Percentiles rank a stretch among this genome's conserved stretches.
These are phyloP conservation scores for Rhodotorula mucilaginosa DNA, from an alignment of 1,284 basidiomycete genomes.

Conservation along the genomic window DNA sequence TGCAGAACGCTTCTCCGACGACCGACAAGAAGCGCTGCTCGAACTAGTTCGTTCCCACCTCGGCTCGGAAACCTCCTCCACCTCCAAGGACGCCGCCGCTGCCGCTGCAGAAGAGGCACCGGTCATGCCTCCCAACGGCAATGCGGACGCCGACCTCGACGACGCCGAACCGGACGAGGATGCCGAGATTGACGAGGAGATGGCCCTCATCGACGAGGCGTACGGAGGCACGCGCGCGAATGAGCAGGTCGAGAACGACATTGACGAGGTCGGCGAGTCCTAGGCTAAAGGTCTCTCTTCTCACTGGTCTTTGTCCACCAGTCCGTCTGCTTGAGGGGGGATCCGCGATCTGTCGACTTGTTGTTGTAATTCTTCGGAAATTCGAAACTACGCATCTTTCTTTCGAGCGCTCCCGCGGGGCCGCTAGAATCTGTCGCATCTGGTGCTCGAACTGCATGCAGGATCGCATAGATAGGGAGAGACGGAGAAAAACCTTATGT, in stretches of 20 bases:
- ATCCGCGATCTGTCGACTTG: not conserved
- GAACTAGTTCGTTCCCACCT: slow-evolving; percentile 53
- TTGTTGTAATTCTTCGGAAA: slow-evolving; percentile 23
- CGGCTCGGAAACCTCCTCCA: not conserved
- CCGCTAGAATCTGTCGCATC: no score
- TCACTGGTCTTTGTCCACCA: not conserved
- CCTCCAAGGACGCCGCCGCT: not conserved
- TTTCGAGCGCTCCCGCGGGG: no score
- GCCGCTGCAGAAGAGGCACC: not conserved
- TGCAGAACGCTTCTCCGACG: slow-evolving; percentile 68
- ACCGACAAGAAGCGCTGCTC: slow-evolving; percentile 69
- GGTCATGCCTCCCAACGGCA: not conserved
- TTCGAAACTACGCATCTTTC: no score
- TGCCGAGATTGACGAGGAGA: slow-evolving; percentile 42
- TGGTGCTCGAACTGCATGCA: no score
- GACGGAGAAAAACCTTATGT: no score
- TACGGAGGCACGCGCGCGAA: not conserved
- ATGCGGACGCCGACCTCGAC: slow-evolving; percentile 42
- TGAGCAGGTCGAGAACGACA: slow-evolving; percentile 30
- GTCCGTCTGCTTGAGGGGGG: not conserved
- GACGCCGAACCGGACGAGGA: slow-evolving; percentile 43
- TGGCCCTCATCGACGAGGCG: slow-evolving; percentile 47
- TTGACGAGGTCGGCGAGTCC: slow-evolving; percentile 19
- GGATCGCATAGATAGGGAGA: no score
- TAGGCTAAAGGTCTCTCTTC: not conserved